Evolutionary conservation across 2,329 filamentous ascomycete genomes (phyloP).

Genomic region (Cercospora sp.): DNA sequence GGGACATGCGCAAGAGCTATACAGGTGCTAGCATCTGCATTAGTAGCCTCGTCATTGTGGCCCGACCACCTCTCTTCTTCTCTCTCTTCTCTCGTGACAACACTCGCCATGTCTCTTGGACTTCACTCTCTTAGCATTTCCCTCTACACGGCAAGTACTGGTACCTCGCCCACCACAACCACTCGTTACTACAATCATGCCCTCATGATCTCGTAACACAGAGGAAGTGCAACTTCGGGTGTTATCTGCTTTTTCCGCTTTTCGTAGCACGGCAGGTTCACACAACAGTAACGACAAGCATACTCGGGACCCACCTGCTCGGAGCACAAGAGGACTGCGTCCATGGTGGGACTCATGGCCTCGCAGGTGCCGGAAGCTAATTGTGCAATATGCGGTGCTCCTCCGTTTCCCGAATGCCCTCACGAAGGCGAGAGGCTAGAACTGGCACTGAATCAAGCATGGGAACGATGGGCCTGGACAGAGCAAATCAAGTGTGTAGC

Average conservation of each 20-base stretch:
- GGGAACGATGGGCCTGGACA: constrained; percentile 34
- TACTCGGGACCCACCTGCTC: not conserved
- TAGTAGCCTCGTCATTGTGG: constrained; percentile 17
- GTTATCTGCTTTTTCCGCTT: not conserved
- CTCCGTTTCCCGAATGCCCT: constrained; percentile 36
- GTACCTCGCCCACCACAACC: not conserved
- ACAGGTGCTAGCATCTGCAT: constrained; percentile 23
- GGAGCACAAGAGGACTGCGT: constrained; percentile 14
- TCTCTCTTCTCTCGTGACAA: not conserved
- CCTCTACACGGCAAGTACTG: constrained; percentile 15
- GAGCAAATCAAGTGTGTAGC: constrained; percentile 34
- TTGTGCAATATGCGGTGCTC: constrained; percentile 41
- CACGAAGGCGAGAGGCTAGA: constrained; percentile 39
- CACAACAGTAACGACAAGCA: constrained; percentile 4
- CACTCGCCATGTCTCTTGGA: constrained; percentile 14
- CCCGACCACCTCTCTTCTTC: constrained; percentile 9
- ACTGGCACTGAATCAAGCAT: constrained; percentile 37
- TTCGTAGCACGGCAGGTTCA: constrained; percentile 8
- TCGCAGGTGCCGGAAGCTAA: constrained; percentile 33
- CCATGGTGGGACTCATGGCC: constrained; percentile 28
- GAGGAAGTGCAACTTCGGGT: constrained; percentile 3
- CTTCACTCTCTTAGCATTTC: constrained; percentile 13
- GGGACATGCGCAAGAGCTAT: constrained; percentile 23
- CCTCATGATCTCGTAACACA: constrained; percentile 9
- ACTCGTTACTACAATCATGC: constrained; percentile 6